phyloP scores from a whole-genome alignment of 345 rosid species.

The Laguncularia racemosa region DNA sequence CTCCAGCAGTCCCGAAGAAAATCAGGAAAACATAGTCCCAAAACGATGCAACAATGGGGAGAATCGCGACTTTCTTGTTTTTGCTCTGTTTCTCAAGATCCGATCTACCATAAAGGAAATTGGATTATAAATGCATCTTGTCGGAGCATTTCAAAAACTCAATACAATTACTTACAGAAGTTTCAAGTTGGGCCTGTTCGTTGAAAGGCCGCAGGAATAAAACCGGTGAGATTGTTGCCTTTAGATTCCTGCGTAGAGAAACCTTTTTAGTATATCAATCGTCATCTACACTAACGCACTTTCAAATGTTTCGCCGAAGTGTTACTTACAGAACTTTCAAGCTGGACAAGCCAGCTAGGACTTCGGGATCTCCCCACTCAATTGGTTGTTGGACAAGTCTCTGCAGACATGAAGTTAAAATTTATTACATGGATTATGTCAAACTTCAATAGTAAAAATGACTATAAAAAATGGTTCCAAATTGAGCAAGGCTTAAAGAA shows the following conservation, averaged over 20 bases:
- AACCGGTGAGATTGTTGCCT: slow-evolving; percentile 36
- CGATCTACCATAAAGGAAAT: slow-evolving; percentile 14
- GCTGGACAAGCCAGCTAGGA: neutral
- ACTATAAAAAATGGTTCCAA: no score
- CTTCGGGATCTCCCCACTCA: no score
- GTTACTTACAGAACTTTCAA: neutral
- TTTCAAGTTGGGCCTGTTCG: neutral
- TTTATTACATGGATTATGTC: no score
- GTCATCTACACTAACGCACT: neutral
- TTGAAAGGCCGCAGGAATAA: slow-evolving; percentile 33
- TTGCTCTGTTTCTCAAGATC: slow-evolving; percentile 26
- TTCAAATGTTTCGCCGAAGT: neutral
- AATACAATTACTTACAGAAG: neutral
- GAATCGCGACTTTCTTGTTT: slow-evolving; percentile 7
- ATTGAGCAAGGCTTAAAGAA: no score
- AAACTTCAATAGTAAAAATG: no score
- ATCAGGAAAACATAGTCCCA: slow-evolving; percentile 12
- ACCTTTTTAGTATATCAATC: neutral
- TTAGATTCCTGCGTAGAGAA: slow-evolving; percentile 25
- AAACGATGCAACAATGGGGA: slow-evolving; percentile 29
- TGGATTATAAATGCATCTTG: neutral
- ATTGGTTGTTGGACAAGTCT: no score
- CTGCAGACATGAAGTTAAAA: no score
- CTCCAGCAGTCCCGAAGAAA: slow-evolving; percentile 12
- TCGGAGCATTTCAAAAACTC: neutral